Percentiles rank a stretch among this genome's conserved stretches.
These are phyloP conservation scores for Heritiera littoralis DNA, from an alignment of 345 rosid genomes.

Conservation along the genomic window DNA sequence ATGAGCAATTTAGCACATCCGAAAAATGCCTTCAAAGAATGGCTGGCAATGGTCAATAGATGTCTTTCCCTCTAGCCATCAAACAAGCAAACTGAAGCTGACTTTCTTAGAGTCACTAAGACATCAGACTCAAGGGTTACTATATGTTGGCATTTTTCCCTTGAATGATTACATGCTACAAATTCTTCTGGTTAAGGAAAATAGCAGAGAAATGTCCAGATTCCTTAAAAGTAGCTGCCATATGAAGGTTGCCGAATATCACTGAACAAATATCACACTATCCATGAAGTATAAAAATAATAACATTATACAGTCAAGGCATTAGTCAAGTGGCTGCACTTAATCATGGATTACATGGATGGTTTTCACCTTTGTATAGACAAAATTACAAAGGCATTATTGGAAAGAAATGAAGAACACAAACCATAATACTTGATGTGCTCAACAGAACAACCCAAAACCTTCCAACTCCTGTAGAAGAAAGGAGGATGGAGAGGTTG, in stretches of 20 bases:
- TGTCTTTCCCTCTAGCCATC: slow-evolving; percentile 11
- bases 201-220: neutral
- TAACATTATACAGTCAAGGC: neutral
- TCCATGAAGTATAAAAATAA: neutral
- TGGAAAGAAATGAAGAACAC: slow-evolving; percentile 1
- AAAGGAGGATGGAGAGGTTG: slow-evolving; percentile 4
- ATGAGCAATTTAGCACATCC: neutral
- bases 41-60: slow-evolving; percentile 1
- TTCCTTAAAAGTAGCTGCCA: neutral
- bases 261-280: neutral
- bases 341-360: slow-evolving; percentile 1
- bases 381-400: slow-evolving; percentile 11
- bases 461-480: neutral
- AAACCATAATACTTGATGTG: neutral
- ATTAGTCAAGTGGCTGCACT: neutral
- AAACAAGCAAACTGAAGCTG: neutral
- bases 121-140: slow-evolving; percentile 1
- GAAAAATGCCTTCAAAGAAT: neutral
- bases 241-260: slow-evolving; percentile 2
- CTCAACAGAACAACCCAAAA: slow-evolving; percentile 11
- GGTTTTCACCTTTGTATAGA: slow-evolving; percentile 3
- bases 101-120: slow-evolving; percentile 1
- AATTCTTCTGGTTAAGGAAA: slow-evolving; percentile 5
- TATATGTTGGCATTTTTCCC: neutral
- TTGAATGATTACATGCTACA: neutral